These are phyloP conservation scores for Colletotrichum higginsianum DNA, from an alignment of 2,329 filamentous ascomycete species.

Conservation along the genomic window DNA sequence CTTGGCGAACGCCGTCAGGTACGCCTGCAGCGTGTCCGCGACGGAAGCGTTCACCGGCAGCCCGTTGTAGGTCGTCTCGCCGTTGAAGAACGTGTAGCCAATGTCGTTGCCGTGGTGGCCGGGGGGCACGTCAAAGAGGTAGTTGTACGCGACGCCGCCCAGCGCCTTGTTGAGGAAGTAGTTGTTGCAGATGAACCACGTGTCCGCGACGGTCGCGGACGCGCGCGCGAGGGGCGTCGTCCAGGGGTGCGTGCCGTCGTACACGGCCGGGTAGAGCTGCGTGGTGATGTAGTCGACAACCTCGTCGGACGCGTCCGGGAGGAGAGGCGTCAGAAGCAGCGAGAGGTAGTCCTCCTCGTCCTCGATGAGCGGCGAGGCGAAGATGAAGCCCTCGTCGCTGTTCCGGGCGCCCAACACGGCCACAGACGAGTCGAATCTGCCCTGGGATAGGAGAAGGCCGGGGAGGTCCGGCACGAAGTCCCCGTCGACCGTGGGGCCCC, in stretches of 20 bases:
- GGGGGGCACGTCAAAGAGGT: neutral
- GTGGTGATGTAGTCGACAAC: neutral
- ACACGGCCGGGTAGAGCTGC: conserved; percentile 59
- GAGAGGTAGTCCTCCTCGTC: conserved; percentile 48
- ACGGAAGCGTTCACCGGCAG: conserved; percentile 26
- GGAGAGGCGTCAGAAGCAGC: neutral
- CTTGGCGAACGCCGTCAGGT: conserved; percentile 50
- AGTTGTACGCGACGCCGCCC: neutral
- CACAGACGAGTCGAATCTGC: conserved; percentile 17
- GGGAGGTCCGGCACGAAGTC: conserved; percentile 35
- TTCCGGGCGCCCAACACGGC: conserved; percentile 53
- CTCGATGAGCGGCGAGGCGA: conserved; percentile 60
- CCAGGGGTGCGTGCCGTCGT: neutral
- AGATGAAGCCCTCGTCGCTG: conserved; percentile 64
- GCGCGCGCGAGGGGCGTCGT: conserved; percentile 54
- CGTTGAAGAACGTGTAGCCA: neutral
- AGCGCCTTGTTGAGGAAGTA: neutral
- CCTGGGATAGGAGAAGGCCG: conserved; percentile 27
- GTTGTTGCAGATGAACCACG: neutral
- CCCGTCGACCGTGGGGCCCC: conserved; percentile 31
- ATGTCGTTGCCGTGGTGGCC: neutral
- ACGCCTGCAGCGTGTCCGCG: conserved; percentile 50
- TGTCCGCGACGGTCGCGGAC: neutral
- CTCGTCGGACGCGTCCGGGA: neutral
- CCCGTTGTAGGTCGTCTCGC: neutral